These are phyloP conservation scores for Plasmodium yoelii DNA, from an alignment of 169 alveolate genomes.

Conservation along the genomic window DNA sequence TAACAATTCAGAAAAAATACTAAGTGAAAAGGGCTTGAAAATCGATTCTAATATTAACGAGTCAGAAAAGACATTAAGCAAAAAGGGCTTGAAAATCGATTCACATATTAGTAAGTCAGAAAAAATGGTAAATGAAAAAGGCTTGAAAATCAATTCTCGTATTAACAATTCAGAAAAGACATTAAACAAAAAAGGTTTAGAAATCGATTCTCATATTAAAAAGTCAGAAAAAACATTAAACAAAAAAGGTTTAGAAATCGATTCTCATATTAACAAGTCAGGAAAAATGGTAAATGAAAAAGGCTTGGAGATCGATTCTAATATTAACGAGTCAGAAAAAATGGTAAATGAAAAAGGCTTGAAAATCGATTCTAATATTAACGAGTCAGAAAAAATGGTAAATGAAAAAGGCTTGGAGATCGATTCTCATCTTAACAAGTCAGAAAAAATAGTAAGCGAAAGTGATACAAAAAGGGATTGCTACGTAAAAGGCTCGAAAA, in stretches of 20 bases:
- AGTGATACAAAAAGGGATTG: neutral
- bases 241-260: neutral
- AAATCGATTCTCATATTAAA: neutral
- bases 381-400: neutral
- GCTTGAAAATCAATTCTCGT: neutral
- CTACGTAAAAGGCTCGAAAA: conserved; percentile 3
- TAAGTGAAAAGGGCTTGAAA: neutral
- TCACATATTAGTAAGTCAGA: neutral
- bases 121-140: neutral
- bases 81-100: neutral
- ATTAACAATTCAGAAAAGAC: neutral
- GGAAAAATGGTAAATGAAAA: neutral
- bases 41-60: neutral
- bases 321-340: neutral
- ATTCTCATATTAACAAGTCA: conserved; percentile 6
- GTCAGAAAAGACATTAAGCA: neutral
- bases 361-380: neutral
- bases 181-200: neutral
- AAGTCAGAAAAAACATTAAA: neutral
- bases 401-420: neutral
- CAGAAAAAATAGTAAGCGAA: neutral
- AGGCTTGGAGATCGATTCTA: neutral
- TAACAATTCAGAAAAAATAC: neutral
- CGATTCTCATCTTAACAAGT: neutral
- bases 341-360: neutral